Conservation (phyloP, 1,139 yeast species). For the Pneumocystis sp. region DNA sequence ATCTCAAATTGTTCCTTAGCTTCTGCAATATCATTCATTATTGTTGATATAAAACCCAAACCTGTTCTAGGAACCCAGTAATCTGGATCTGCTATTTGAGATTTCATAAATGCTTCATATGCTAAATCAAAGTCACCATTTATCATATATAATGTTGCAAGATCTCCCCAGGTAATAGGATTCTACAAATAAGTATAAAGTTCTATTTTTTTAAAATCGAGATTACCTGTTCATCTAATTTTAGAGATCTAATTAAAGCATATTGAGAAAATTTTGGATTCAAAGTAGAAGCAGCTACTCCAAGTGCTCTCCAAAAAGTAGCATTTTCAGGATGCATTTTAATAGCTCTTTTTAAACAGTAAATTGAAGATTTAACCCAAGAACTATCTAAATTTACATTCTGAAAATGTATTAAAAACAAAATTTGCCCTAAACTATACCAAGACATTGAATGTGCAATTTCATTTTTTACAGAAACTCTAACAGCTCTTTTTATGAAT, state of each 20-base stretch:
- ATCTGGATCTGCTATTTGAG: conserved; percentile 73
- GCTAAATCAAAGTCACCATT: conserved; percentile 62
- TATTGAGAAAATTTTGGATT: conserved; percentile 76
- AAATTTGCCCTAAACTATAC: conserved; percentile 63
- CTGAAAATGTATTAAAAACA: conserved; percentile 28
- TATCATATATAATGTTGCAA: conserved; percentile 62
- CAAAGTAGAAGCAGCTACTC: conserved; percentile 46
- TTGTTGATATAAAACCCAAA: conserved; percentile 54
- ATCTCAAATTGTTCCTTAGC: conserved; percentile 57
- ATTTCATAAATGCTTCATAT: conserved; percentile 51
- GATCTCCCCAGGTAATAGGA: conserved; percentile 53
- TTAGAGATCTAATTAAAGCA: conserved; percentile 68
- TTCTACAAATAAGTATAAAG: conserved; percentile 29
- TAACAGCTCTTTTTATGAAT: conserved; percentile 20
- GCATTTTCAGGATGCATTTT: conserved; percentile 54
- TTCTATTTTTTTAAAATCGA: neutral
- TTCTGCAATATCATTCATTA: conserved; percentile 36
- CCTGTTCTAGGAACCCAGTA: conserved; percentile 75
- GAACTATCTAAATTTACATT: conserved; percentile 21
- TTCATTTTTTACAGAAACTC: conserved; percentile 22
- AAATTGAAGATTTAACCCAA: conserved; percentile 38
- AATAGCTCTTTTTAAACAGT: conserved; percentile 49
- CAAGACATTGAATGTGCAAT: conserved; percentile 36
- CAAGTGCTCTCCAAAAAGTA: conserved; percentile 70
- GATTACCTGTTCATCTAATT: neutral